phyloP scores from a whole-genome alignment of 768 basidiomycete species.

The Jaapia argillacea region DNA sequence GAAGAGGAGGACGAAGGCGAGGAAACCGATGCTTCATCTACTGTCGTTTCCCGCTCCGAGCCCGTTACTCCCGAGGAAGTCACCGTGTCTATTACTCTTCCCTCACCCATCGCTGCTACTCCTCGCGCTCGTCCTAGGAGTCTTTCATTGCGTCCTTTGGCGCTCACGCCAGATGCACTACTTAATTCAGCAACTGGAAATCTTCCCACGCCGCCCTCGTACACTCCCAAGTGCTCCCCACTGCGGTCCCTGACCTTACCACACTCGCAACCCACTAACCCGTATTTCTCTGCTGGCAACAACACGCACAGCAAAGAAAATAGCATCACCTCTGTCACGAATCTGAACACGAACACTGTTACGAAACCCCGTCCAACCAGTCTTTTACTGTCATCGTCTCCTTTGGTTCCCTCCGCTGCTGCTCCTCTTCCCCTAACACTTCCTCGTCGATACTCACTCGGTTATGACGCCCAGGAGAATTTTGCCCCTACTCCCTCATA shows the following conservation, averaged over 20 bases:
- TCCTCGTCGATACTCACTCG: too few relatives aligned
- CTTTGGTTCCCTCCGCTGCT: too few relatives aligned
- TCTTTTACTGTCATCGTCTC: too few relatives aligned
- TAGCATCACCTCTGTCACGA: too few relatives aligned
- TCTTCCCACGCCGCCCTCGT: conserved; percentile 7
- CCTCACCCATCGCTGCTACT: conserved; percentile 24
- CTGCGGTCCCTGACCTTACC: conserved; percentile 37
- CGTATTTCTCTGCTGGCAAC: conserved; percentile 12
- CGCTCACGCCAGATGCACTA: conserved; percentile 50
- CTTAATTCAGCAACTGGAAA: conserved; percentile 16
- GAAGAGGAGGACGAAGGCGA: conserved; percentile 72
- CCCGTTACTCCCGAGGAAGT: too few relatives aligned
- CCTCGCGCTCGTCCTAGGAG: conserved; percentile 56
- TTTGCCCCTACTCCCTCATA: conserved; percentile 7
- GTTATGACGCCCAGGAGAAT: too few relatives aligned
- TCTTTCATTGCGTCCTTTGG: conserved; percentile 60
- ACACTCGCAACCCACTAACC: conserved; percentile 37
- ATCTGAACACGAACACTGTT: too few relatives aligned
- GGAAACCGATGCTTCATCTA: conserved; percentile 13
- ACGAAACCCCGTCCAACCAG: too few relatives aligned
- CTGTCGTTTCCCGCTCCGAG: too few relatives aligned
- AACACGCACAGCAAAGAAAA: background rate
- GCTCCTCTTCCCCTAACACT: too few relatives aligned
- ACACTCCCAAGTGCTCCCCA: conserved; percentile 1
- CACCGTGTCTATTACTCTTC: conserved; percentile 8